Conservation (phyloP, 352 stramenopile species). For the Blastocystis sp. region DNA sequence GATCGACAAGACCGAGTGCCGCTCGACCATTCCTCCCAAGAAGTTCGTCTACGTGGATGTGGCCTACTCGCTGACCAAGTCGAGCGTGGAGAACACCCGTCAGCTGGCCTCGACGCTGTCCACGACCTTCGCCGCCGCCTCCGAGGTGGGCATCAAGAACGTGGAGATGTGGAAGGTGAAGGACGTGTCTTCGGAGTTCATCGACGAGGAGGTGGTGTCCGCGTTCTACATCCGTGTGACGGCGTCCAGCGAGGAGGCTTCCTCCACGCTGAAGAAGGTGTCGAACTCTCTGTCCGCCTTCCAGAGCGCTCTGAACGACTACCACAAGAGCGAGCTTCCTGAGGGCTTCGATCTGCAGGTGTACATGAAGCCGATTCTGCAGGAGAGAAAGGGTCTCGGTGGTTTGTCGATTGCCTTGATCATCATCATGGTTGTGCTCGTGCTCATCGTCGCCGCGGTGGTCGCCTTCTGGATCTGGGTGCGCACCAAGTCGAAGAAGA, state of each 20-base stretch:
- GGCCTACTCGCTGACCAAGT: not conserved
- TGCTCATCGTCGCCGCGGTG: conserved; percentile 35
- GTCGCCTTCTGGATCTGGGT: conserved; percentile 60
- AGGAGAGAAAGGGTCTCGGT: conserved; percentile 31
- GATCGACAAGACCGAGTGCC: conserved; percentile 23
- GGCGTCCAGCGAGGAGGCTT: not conserved
- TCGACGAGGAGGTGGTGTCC: not conserved
- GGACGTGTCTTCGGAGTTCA: conserved; percentile 5
- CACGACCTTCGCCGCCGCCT: not conserved
- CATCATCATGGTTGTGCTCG: conserved; percentile 32
- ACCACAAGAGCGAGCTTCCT: not conserved
- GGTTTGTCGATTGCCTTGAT: conserved; percentile 37
- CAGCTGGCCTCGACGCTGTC: not conserved
- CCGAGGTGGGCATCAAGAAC: not conserved
- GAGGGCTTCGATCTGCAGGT: not conserved
- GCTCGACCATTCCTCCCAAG: conserved; percentile 42
- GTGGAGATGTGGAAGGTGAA: conserved; percentile 23
- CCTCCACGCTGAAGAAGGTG: not conserved
- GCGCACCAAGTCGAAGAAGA: conserved; percentile 66
- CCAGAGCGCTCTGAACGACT: not conserved
- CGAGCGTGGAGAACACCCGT: not conserved
- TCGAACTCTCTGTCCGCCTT: not conserved
- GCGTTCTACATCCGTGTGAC: conserved; percentile 15
- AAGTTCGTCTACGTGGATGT: conserved; percentile 45
- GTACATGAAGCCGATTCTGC: conserved; percentile 26